Conservation (phyloP, 2,329 filamentous ascomycete species). For the Cladophialophora carrionii region DNA sequence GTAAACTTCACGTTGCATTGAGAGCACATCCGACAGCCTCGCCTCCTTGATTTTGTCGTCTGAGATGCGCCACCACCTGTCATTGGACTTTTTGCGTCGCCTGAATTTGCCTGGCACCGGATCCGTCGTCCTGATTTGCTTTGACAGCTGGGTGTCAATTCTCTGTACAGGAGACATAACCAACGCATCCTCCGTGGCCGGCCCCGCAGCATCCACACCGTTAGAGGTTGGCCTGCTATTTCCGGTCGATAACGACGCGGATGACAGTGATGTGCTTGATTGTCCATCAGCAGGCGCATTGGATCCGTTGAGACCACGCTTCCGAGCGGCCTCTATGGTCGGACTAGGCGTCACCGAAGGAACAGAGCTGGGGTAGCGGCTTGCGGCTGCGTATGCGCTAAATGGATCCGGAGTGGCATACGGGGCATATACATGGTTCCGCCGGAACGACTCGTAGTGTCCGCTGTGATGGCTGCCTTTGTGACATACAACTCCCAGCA, state of each 20-base stretch:
- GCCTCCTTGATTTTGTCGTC: slow-evolving; percentile 96
- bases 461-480: slow-evolving; percentile 95
- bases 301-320: slow-evolving; percentile 39
- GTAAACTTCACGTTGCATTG: slow-evolving; percentile 96
- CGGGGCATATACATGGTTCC: slow-evolving; percentile 77
- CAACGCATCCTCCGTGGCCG: slow-evolving; percentile 9
- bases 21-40: slow-evolving; percentile 85
- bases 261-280: slow-evolving; percentile 34
- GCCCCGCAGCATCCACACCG: slow-evolving; percentile 8
- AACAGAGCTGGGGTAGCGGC: slow-evolving; percentile 59
- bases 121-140: slow-evolving; percentile 36
- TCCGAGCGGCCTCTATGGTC: slow-evolving; percentile 47
- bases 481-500: slow-evolving; percentile 87
- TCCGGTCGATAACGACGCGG: slow-evolving; percentile 27
- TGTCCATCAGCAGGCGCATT: slow-evolving; percentile 39
- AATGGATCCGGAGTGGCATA: slow-evolving; percentile 83
- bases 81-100: slow-evolving; percentile 64
- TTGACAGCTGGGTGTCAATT: slow-evolving; percentile 35
- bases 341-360: slow-evolving; percentile 55
- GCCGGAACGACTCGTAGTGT: slow-evolving; percentile 93
- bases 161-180: slow-evolving; percentile 25
- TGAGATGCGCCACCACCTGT: slow-evolving; percentile 96
- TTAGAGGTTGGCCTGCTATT: slow-evolving; percentile 33
- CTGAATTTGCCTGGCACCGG: slow-evolving; percentile 44
- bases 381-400: slow-evolving; percentile 73